Conservation (phyloP, 208 protist genomes). For the Trypanosoma avium region DNA sequence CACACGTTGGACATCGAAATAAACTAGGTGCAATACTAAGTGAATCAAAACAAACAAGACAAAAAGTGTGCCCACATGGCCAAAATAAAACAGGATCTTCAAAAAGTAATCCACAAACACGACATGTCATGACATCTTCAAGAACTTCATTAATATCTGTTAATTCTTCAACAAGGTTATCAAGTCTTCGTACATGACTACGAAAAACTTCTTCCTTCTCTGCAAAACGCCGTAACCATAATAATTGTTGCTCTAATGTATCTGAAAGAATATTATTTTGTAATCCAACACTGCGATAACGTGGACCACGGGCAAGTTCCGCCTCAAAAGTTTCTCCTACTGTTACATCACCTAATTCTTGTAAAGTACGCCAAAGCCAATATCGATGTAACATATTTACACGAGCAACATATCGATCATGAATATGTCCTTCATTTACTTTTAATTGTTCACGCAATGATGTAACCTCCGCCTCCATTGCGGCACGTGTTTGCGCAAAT, state of each 20-base stretch:
- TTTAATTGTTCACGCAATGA: slow-evolving; percentile 32
- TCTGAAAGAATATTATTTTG: slow-evolving; percentile 85
- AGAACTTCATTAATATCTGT: slow-evolving; percentile 83
- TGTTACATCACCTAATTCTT: slow-evolving; percentile 72
- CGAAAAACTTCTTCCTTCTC: slow-evolving; percentile 61
- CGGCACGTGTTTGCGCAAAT: slow-evolving; percentile 20
- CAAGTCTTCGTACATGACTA: slow-evolving; percentile 57
- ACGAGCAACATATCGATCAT: slow-evolving; percentile 61
- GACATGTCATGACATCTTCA: slow-evolving; percentile 72
- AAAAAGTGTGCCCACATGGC: slow-evolving; percentile 88
- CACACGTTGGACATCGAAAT: slow-evolving; percentile 80
- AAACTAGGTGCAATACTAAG: slow-evolving; percentile 82
- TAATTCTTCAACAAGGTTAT: slow-evolving; percentile 76
- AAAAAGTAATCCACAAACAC: slow-evolving; percentile 75
- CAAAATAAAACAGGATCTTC: slow-evolving; percentile 85
- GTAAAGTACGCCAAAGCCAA: slow-evolving; percentile 85
- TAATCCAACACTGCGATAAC: slow-evolving; percentile 75
- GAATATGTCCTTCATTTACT: slow-evolving; percentile 50
- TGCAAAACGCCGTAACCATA: slow-evolving; percentile 67
- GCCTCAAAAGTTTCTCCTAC: slow-evolving; percentile 78
- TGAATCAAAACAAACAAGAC: slow-evolving; percentile 72
- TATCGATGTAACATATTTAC: slow-evolving; percentile 83
- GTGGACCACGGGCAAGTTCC: slow-evolving; percentile 76
- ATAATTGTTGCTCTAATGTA: slow-evolving; percentile 72
- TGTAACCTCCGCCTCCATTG: slow-evolving; percentile 51